Base-by-base conservation (phyloP, 371 early-diverging fungal species). In the Mortierella polycephala region DNA sequence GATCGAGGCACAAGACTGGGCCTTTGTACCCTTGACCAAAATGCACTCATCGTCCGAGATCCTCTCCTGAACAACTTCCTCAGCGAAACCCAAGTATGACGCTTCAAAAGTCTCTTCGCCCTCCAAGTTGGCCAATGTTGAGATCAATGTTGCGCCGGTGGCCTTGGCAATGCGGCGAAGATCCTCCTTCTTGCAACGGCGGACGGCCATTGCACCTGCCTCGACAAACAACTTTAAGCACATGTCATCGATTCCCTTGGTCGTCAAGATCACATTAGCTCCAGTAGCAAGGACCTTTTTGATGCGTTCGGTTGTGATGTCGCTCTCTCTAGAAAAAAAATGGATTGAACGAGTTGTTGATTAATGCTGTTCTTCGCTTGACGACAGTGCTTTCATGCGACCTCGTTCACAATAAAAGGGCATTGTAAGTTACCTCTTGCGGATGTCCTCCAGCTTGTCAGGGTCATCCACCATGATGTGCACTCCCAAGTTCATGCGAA, bases 231-330 rank as follows among this genome's bases (percentile, higher is more conserved):
- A 85, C 90, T 99, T 99, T 68, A 97, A 88, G 85, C 98, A 99
- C 80, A 98, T 85, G 80, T 99, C 99, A 85, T 99, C 99, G 81
- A 99, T 99, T 62, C 99, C 99, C 85, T 98, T 99, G 54, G 99
- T 99, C 40, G 99, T 98, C 65, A 99, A 84, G 56, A 99, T 92
- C 41, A 99, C 99, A 75, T 98, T 99, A 64, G 99, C 99, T 30
- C 99, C 99, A 5, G 99, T 90, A 20, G 86, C 96, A 52, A 99
- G 84, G 73, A 99, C 98, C 88, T 96, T 96, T 81, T 96, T 87
- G 68, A 98, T 96, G 53, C 98, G 92, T 81, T 99, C 99, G 16
- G 94, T 91, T 2, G 99, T 99, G 65, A 99, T 97, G 64, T 96
- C 98, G 63, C 94, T 89, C 83, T 99, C 99, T 69, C 98, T 30